Evolutionary conservation across 257 asterid genomes (phyloP), one percentile per base, ranked within the genome.

Genomic region (Apocynum venetum): DNA sequence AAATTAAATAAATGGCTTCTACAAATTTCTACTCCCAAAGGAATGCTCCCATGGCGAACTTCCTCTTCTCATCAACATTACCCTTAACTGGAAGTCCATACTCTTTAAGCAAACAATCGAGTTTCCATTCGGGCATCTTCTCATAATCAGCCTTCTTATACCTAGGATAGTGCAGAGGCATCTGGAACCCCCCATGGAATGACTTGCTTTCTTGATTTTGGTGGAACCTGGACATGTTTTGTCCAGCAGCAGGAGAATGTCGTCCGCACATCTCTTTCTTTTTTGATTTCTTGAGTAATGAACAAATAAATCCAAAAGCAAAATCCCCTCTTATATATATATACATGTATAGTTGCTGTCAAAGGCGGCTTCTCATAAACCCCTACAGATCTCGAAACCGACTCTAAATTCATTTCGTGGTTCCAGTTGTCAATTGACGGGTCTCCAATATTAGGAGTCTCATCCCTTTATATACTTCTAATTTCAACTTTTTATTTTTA

Each of bases 41-140:
- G 51, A 82, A 82, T 11, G 86, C 83, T 55, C 86, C 83, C 78
- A 82, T 79, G 49, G 81, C 83, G 17, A 82, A 82, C 70, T 78
- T 82, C 61, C 85, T 67, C 82, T 78, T 82, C 70, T 78, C 55
- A 44, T 78, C 25, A 4, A 31, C 72, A 68, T 79, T 81, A 15
- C 85, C 85, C 2, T 17, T 25, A 8, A 48, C 66, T 2, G 83
- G 81, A 13, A 82, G 63, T 41, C 83, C 85, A 36, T 82, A 82
- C 35, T 72, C 81, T n/a, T 56, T 49, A 13, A 82, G 81, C 61
- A 82, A 71, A 69, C 76, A 75, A 14, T 82, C 81, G 1, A 82
- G 72, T 79, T 60, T 52, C 81, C 79, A 47, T 72, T 75, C 80
- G 6, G 83, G 83, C 83, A 82, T 82, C 8, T 14, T 72, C 46